These are phyloP conservation scores for Fusarium brevicatenulatum DNA, from an alignment of 2,329 filamentous ascomycete genomes.

Conservation along the genomic window DNA sequence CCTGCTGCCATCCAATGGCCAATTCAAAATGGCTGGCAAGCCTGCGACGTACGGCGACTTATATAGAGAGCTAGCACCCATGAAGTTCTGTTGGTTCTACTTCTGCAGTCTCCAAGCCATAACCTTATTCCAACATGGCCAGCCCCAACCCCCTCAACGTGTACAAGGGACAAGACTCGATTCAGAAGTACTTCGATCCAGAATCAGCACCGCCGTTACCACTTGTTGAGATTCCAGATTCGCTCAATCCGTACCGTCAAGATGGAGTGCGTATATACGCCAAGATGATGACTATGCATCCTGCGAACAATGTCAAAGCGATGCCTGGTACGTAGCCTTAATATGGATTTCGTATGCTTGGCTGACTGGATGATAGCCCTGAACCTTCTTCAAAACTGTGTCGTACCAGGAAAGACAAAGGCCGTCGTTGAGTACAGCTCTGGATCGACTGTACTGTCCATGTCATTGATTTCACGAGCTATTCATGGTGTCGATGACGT, in stretches of 20 bases:
- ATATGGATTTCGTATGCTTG: background rate
- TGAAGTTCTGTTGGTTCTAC: background rate
- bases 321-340: slow-evolving; percentile 59
- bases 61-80: background rate
- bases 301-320: slow-evolving; percentile 72
- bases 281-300: slow-evolving; percentile 73
- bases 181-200: slow-evolving; percentile 69
- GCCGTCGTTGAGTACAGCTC: slow-evolving; percentile 70
- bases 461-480: slow-evolving; percentile 64
- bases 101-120: background rate
- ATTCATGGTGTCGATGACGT: slow-evolving; percentile 62
- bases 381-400: slow-evolving; percentile 55
- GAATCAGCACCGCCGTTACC: slow-evolving; percentile 67
- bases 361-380: slow-evolving; percentile 49
- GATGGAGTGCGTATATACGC: slow-evolving; percentile 72
- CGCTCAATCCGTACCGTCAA: slow-evolving; percentile 65
- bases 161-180: slow-evolving; percentile 65
- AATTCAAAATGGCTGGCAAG: background rate
- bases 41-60: background rate
- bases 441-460: slow-evolving; percentile 70
- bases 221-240: slow-evolving; percentile 67
- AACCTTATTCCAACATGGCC: slow-evolving; percentile 31
- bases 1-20: background rate
- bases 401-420: slow-evolving; percentile 52
- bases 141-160: slow-evolving; percentile 58